Percentiles rank a stretch among this genome's conserved stretches.
phyloP scores from a whole-genome alignment of 192 early-diverging fungal species.

The Obelidium mucronatum region DNA sequence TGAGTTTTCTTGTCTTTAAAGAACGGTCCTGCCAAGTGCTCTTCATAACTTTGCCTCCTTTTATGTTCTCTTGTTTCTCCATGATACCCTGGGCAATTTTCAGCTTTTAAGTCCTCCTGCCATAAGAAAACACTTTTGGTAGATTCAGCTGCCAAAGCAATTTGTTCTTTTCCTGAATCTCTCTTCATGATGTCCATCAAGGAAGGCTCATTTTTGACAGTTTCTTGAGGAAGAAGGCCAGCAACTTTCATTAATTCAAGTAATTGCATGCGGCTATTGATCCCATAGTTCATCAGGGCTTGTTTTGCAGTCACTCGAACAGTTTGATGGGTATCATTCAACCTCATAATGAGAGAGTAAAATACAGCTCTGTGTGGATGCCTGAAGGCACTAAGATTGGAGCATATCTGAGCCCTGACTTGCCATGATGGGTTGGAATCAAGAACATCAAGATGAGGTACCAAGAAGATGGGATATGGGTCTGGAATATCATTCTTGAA shows the following conservation, averaged over 20 bases:
- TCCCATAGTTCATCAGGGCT: constrained; percentile 42
- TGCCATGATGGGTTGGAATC: constrained; percentile 44
- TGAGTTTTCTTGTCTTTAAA: constrained; percentile 45
- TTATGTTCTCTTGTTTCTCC: neutral
- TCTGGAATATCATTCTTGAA: constrained; percentile 52
- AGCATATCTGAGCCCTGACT: constrained; percentile 44
- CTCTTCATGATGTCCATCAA: constrained; percentile 19
- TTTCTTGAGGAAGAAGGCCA: constrained; percentile 34
- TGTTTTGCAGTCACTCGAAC: constrained; percentile 46
- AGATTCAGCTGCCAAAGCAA: constrained; percentile 22
- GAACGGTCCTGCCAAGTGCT: constrained; percentile 55
- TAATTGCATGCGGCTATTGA: constrained; percentile 40
- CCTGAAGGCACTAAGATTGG: constrained; percentile 43
- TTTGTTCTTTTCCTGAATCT: constrained; percentile 12
- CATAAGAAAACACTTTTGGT: constrained; percentile 18
- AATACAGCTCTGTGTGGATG: constrained; percentile 35
- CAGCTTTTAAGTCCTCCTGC: neutral
- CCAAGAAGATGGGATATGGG: constrained; percentile 41
- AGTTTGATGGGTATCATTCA: constrained; percentile 42
- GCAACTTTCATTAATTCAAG: constrained; percentile 40
- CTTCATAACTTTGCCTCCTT: constrained; percentile 48
- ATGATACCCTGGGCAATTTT: neutral
- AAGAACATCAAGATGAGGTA: constrained; percentile 47
- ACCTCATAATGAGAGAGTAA: constrained; percentile 32
- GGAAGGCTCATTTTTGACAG: neutral